Percentiles rank a stretch among this genome's conserved stretches.
These are phyloP conservation scores for Paecilomyces fulvus DNA, from an alignment of 2,329 filamentous ascomycete genomes.

Conservation along the genomic window DNA sequence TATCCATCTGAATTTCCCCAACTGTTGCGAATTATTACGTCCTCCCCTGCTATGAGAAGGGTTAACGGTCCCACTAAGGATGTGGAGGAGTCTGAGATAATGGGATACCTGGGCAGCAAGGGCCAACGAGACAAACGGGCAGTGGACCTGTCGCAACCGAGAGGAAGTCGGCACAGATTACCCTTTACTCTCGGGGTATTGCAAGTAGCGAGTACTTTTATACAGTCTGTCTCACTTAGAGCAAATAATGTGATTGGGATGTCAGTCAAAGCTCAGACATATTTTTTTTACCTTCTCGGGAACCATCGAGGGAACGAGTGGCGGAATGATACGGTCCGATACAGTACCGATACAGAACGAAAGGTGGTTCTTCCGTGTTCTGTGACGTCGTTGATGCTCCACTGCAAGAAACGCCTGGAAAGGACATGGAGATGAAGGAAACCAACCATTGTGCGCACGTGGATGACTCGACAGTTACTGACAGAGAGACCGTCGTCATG, in stretches of 20 bases:
- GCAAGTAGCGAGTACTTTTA: neutral
- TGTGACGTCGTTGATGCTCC: neutral
- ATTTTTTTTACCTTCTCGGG: neutral
- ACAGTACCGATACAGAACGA: neutral
- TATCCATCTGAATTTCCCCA: neutral
- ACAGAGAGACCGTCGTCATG: neutral
- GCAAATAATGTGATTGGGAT: neutral
- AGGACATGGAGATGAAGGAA: neutral
- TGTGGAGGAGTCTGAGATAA: neutral
- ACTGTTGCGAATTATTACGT: neutral
- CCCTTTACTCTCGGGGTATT: neutral
- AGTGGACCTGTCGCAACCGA: neutral
- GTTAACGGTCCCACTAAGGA: neutral
- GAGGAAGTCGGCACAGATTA: neutral
- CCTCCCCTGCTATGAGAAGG: neutral
- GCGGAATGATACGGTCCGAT: neutral
- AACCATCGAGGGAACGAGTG: neutral
- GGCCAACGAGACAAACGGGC: neutral
- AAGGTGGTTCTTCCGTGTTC: neutral
- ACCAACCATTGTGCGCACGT: neutral
- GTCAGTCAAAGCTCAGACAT: neutral
- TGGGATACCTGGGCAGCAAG: neutral
- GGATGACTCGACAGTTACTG: too few species aligned
- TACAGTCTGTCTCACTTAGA: neutral
- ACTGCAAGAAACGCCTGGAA: neutral